Percentiles rank a stretch among this genome's conserved stretches.
These are phyloP conservation scores for Alloascoidea africana DNA, from an alignment of 805 yeast genomes.

Conservation along the genomic window DNA sequence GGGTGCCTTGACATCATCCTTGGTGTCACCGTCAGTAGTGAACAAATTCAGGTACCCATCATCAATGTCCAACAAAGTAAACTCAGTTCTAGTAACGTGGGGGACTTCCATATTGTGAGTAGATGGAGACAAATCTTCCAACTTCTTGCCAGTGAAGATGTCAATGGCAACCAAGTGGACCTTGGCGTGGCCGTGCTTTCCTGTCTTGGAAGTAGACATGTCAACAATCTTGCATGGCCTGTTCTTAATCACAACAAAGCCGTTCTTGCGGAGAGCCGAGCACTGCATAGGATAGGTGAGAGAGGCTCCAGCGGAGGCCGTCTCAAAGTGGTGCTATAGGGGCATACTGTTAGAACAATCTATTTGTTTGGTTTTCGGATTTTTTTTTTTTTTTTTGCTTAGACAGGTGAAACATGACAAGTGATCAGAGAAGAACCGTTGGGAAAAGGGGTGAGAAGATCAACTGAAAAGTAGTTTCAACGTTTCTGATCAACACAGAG, in stretches of 20 bases:
- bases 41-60: constrained; percentile 95
- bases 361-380: too few relatives aligned
- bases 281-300: constrained; percentile 98
- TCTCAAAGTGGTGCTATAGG: constrained; percentile 78
- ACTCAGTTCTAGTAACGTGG: constrained; percentile 90
- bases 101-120: constrained; percentile 99
- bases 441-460: too few relatives aligned
- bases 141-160: constrained; percentile 97
- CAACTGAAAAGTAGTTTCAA: too few relatives aligned
- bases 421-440: too few relatives aligned
- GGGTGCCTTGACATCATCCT: constrained; percentile 97
- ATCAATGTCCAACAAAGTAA: constrained; percentile 77
- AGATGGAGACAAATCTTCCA: constrained; percentile 99
- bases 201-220: constrained; percentile 99
- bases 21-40: constrained; percentile 96
- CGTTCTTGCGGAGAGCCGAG: constrained; percentile 99
- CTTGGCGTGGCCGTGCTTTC: constrained; percentile 99
- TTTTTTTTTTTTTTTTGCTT: too few relatives aligned
- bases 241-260: constrained; percentile 95
- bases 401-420: too few relatives aligned
- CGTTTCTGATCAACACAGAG: too few relatives aligned
- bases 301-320: constrained; percentile 99
- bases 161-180: constrained; percentile 98
- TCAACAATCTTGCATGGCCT: constrained; percentile 99
- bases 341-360: too few relatives aligned